Conservation (phyloP, 345 rosid species). For the Salix viminalis region DNA sequence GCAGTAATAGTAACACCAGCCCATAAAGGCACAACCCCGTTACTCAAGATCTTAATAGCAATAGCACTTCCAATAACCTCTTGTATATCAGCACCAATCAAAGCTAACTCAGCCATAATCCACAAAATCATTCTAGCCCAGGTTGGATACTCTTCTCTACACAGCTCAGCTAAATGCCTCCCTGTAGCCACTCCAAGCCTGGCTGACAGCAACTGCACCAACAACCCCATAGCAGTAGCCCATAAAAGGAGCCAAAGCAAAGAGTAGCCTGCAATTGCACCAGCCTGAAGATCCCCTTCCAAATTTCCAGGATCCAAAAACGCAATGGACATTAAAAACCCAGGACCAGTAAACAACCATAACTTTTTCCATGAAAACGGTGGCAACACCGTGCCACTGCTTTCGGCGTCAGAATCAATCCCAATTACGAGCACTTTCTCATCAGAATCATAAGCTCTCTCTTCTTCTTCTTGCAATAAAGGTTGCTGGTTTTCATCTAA, state of each 20-base stretch:
- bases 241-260: slow-evolving; percentile 81
- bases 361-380: slow-evolving; percentile 89
- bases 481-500: slow-evolving; percentile 21
- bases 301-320: slow-evolving; percentile 92
- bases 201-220: slow-evolving; percentile 82
- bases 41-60: slow-evolving; percentile 76
- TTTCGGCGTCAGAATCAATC: slow-evolving; percentile 33
- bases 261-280: slow-evolving; percentile 93
- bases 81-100: slow-evolving; percentile 91
- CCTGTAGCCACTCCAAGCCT: slow-evolving; percentile 94
- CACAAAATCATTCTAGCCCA: slow-evolving; percentile 79
- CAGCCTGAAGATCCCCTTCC: slow-evolving; percentile 94
- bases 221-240: slow-evolving; percentile 93
- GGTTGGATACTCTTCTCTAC: slow-evolving; percentile 80
- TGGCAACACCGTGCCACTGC: slow-evolving; percentile 35
- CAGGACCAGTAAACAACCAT: slow-evolving; percentile 94
- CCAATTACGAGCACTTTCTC: slow-evolving; percentile 69
- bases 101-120: slow-evolving; percentile 88
- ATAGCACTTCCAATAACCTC: slow-evolving; percentile 96
- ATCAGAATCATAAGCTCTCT: slow-evolving; percentile 59
- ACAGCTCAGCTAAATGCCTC: slow-evolving; percentile 84
- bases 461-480: slow-evolving; percentile 41
- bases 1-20: slow-evolving; percentile 89
- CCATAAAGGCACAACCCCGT: slow-evolving; percentile 80
- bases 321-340: slow-evolving; percentile 89